Evolutionary conservation across 2,329 filamentous ascomycete genomes (phyloP), one percentile per base, ranked within the genome.

Genomic region (Ophiostoma sp.): DNA sequence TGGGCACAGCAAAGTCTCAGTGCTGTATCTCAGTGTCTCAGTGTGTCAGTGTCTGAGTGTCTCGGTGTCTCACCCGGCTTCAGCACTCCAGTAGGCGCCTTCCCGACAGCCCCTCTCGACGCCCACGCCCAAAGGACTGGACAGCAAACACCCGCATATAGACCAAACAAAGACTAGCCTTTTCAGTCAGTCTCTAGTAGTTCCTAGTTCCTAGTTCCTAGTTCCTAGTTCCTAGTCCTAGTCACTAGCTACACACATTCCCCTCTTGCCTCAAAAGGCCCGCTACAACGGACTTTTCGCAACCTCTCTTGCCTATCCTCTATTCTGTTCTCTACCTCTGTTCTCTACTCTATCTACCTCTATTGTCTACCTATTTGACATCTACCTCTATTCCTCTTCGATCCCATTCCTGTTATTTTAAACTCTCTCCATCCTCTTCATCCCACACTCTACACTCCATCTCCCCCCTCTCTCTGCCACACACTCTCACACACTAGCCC

Each of bases 261-360:
- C 62, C 33, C 62, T 65, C 62, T 4, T 65, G 62, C 33, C 62
- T 31, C 62, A 39, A 65, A 65, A 65, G 33, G 62, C 17, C 60
- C 60, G 52, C 52, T 57, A 13, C 48, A 52, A 57, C 52, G 52
- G 20, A 35, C 62, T 39, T 39, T 39, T 65, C 33, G 62, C 62
- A 39, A 39, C 62, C 33, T 65, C 17, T 39, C 35, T 39, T 65
- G 62, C 62, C 35, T 64, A 35, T 35, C 54, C 31, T 35, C 57
- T 31, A 13, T 33, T 31, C 23, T 60, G 54, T 31, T 57, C 52
- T 31, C 44, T n/a, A 48, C 44, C 17, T n/a, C 6, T n/a, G 17
- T 15, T n/a, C 44, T 48, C 44, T 48, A n/a, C n/a, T 5, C 6
- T 20, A 15, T 48, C 44, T 48, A n/a, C 44, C 44, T 15, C 17